Evolutionary conservation across 306 rosid species (phyloP).

Genomic region (Gynostemma pentaphyllum): DNA sequence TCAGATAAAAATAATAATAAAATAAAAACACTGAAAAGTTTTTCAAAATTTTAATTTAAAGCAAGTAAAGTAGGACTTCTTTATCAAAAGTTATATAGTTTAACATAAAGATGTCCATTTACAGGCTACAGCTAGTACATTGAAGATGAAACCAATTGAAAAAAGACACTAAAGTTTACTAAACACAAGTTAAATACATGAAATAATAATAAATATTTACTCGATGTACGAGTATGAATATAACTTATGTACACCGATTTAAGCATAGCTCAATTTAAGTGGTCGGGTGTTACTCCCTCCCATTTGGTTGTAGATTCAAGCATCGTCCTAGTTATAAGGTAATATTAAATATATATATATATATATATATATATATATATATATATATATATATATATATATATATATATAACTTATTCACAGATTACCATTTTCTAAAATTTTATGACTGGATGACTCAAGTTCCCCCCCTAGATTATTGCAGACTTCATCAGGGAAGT

Average conservation of each 20-base stretch:
- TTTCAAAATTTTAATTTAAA: not conserved
- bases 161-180: not conserved
- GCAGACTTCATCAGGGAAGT: constrained; percentile 5
- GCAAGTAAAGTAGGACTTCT: not conserved
- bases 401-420: not conserved
- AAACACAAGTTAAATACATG: not conserved
- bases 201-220: not conserved
- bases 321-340: too few species aligned
- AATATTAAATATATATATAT: too few species aligned
- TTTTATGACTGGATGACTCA: not conserved
- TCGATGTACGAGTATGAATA: not conserved
- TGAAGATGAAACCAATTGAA: not conserved
- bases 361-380: too few species aligned
- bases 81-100: not conserved
- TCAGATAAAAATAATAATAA: not conserved
- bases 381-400: too few species aligned
- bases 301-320: too few species aligned
- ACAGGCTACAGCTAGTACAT: not conserved
- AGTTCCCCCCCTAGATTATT: not conserved
- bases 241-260: too few species aligned
- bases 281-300: too few species aligned
- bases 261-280: too few species aligned
- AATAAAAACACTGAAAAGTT: not conserved
- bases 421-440: not conserved
- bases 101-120: not conserved